Evolutionary conservation across 768 basidiomycete species (phyloP).

Genomic region (Coprinopsis marcescibilis): DNA sequence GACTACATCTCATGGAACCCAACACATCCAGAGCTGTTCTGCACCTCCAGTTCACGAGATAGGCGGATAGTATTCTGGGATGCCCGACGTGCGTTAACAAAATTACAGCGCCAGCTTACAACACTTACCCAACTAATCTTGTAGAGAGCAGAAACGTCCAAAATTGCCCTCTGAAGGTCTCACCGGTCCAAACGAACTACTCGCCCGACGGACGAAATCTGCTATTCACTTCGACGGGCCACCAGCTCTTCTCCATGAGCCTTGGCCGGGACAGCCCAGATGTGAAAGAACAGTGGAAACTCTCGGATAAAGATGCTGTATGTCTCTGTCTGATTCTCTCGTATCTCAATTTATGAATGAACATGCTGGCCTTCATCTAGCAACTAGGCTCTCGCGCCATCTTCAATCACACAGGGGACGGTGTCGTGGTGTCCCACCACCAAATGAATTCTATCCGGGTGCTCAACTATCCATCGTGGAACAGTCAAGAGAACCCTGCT

Average conservation of each 20-base stretch:
- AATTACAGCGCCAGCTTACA: neutral
- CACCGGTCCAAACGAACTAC: slow-evolving; percentile 63
- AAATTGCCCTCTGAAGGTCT: slow-evolving; percentile 49
- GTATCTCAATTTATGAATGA: too few relatives aligned
- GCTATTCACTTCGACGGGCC: slow-evolving; percentile 54
- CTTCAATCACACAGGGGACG: slow-evolving; percentile 74
- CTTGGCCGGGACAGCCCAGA: slow-evolving; percentile 50
- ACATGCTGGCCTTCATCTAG: too few relatives aligned
- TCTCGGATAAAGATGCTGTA: slow-evolving; percentile 47
- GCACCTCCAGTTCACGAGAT: slow-evolving; percentile 74
- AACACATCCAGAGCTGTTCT: slow-evolving; percentile 77
- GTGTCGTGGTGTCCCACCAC: slow-evolving; percentile 59
- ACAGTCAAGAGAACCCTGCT: slow-evolving; percentile 53
- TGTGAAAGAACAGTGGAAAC: slow-evolving; percentile 39
- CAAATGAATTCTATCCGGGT: slow-evolving; percentile 62
- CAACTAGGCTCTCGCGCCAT: slow-evolving; percentile 59
- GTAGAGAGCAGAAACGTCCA: slow-evolving; percentile 69
- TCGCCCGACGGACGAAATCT: slow-evolving; percentile 67
- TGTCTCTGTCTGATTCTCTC: too few relatives aligned
- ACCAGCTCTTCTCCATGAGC: slow-evolving; percentile 58
- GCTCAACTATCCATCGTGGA: slow-evolving; percentile 61
- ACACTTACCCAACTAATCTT: neutral
- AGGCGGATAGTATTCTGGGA: slow-evolving; percentile 79
- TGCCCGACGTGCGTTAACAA: slow-evolving; percentile 56
- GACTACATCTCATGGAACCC: slow-evolving; percentile 84